These are phyloP conservation scores for Astrephomene gubernaculifera DNA, from an alignment of 139 green algal species.

Conservation along the genomic window DNA sequence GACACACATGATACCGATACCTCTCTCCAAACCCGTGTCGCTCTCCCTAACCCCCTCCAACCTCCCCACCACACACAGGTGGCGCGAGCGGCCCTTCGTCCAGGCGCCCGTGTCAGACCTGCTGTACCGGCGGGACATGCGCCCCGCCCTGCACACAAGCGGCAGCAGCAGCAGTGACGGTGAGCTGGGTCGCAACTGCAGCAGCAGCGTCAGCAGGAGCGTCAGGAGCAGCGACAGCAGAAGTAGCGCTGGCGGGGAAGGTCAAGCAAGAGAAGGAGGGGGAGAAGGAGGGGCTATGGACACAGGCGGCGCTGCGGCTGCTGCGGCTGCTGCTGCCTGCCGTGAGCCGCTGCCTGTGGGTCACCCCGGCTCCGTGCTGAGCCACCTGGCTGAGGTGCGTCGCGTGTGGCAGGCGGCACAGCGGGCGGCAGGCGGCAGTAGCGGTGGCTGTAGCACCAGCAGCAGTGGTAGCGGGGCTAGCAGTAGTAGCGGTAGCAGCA, in stretches of 20 bases:
- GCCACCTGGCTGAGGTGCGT: neutral
- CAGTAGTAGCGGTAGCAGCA: neutral
- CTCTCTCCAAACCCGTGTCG: too few relatives aligned
- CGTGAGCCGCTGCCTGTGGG: neutral
- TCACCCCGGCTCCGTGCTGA: neutral
- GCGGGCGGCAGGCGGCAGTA: neutral
- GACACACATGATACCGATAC: too few relatives aligned
- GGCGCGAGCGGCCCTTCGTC: constrained; percentile 92
- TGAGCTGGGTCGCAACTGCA: too few relatives aligned
- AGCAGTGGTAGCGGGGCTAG: neutral
- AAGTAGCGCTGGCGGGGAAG: neutral
- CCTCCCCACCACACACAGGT: too few relatives aligned
- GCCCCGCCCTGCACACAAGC: too few relatives aligned
- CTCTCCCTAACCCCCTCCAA: too few relatives aligned
- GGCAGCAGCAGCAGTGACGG: too few relatives aligned
- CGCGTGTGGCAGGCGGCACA: neutral
- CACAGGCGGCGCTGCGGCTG: too few relatives aligned
- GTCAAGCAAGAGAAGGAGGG: too few relatives aligned
- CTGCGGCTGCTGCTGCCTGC: neutral
- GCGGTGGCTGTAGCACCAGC: neutral
- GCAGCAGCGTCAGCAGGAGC: neutral
- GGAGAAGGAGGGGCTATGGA: too few relatives aligned
- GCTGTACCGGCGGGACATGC: constrained; percentile 51
- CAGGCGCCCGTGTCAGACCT: constrained; percentile 78
- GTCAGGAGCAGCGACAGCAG: neutral